phyloP scores from a whole-genome alignment of 1,284 basidiomycete species.

The Vanrija pseudolonga region DNA sequence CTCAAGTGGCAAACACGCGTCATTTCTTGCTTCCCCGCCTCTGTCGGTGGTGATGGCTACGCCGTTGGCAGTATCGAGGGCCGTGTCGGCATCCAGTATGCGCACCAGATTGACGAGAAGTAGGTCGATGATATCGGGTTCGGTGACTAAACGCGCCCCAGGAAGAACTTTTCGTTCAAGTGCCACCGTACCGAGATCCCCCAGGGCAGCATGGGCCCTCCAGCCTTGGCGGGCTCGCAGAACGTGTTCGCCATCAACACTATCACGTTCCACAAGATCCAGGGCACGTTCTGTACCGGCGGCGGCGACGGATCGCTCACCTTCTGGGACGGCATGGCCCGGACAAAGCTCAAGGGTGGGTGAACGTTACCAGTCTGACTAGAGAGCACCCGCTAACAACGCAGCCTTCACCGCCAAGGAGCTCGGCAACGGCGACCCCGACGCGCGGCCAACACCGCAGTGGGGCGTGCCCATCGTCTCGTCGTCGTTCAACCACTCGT shows the following conservation, averaged over 20 bases:
- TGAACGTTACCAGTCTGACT: slow-evolving; percentile 6
- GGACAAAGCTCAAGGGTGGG: slow-evolving; percentile 82
- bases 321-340: slow-evolving; percentile 55
- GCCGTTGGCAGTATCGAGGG: slow-evolving; percentile 94
- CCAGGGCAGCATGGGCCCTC: slow-evolving; percentile 29
- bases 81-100: slow-evolving; percentile 87
- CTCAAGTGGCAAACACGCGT: slow-evolving; percentile 93
- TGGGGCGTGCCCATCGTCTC: slow-evolving; percentile 51
- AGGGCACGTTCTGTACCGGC: slow-evolving; percentile 91
- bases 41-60: slow-evolving; percentile 61
- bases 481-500: slow-evolving; percentile 76
- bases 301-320: slow-evolving; percentile 56
- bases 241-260: slow-evolving; percentile 89
- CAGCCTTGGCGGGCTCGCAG: slow-evolving; percentile 51
- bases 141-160: slow-evolving; percentile 35
- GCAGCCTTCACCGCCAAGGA: slow-evolving; percentile 48
- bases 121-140: slow-evolving; percentile 6
- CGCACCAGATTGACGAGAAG: slow-evolving; percentile 30
- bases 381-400: not conserved
- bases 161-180: slow-evolving; percentile 91
- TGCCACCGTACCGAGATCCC: slow-evolving; percentile 76
- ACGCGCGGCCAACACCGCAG: slow-evolving; percentile 56
- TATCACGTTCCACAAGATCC: slow-evolving; percentile 83
- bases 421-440: slow-evolving; percentile 66
- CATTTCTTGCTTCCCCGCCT: slow-evolving; percentile 72